These are phyloP conservation scores for Zelonia costaricensis DNA, from an alignment of 208 protist genomes.

Conservation along the genomic window DNA sequence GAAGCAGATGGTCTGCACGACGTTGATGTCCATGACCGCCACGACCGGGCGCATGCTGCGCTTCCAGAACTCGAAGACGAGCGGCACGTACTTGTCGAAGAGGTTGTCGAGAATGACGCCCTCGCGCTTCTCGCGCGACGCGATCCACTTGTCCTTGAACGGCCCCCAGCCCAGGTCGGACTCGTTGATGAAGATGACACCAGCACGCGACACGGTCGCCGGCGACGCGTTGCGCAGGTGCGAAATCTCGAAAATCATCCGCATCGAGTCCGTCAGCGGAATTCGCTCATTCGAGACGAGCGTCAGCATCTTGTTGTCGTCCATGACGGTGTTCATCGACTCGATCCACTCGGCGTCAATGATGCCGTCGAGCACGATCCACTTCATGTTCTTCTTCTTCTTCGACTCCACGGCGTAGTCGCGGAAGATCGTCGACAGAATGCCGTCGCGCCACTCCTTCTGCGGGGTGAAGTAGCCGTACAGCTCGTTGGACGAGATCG, in stretches of 20 bases:
- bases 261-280: constrained; percentile 97
- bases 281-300: constrained; percentile 99
- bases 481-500: constrained; percentile 98
- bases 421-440: constrained; percentile 96
- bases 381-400: constrained; percentile 96
- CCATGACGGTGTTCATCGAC: constrained; percentile 99
- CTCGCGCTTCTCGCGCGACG: constrained; percentile 88
- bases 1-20: constrained; percentile 97
- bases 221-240: constrained; percentile 97
- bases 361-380: constrained; percentile 98
- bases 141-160: constrained; percentile 97
- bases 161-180: constrained; percentile 97
- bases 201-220: constrained; percentile 97
- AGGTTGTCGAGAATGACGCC: constrained; percentile 94
- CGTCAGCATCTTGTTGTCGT: constrained; percentile 99
- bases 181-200: constrained; percentile 98
- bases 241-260: constrained; percentile 98
- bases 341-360: constrained; percentile 99
- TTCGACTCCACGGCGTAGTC: constrained; percentile 95
- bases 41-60: constrained; percentile 89
- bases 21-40: constrained; percentile 94
- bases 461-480: constrained; percentile 98
- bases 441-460: constrained; percentile 97
- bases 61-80: constrained; percentile 95
- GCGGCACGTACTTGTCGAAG: constrained; percentile 97